Conservation (phyloP, 768 basidiomycete genomes). For the Roridomyces roridus region DNA sequence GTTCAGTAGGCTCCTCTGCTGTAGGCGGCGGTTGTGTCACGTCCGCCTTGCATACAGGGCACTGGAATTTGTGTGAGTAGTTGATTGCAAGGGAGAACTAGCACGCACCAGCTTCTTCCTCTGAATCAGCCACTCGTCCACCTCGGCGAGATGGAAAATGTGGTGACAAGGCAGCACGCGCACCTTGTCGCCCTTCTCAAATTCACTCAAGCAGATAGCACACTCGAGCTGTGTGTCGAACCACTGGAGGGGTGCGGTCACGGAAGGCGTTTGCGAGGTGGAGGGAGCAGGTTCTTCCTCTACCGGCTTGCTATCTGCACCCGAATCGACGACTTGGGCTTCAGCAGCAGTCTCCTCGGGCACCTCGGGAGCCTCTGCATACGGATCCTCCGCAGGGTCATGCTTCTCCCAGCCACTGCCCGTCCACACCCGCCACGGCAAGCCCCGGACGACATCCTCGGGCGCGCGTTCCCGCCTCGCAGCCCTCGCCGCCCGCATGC, state of each 20-base stretch:
- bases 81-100: conserved; percentile 1
- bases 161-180: conserved; percentile 94
- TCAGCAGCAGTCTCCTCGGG: conserved; percentile 32
- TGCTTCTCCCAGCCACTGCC: conserved; percentile 84
- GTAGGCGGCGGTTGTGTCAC: conserved; percentile 61
- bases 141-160: conserved; percentile 91
- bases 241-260: conserved; percentile 61
- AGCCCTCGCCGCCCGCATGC: conserved; percentile 81
- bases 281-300: conserved; percentile 41
- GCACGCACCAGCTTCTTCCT: conserved; percentile 87
- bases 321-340: too few relatives aligned
- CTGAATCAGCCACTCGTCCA: conserved; percentile 91
- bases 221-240: conserved; percentile 87
- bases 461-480: conserved; percentile 87
- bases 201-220: conserved; percentile 90
- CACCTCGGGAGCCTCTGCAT: conserved; percentile 35
- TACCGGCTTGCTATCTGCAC: conserved; percentile 1
- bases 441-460: conserved; percentile 74
- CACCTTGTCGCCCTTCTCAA: conserved; percentile 86
- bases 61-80: conserved; percentile 51
- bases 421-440: conserved; percentile 87
- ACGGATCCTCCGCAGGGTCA: conserved; percentile 46
- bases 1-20: conserved; percentile 14
- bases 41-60: conserved; percentile 92
- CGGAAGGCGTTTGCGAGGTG: conserved; percentile 40